Percentiles rank a stretch among this genome's conserved stretches.
Conservation (phyloP, 257 asterid genomes). For the Cinchona pubescens region DNA sequence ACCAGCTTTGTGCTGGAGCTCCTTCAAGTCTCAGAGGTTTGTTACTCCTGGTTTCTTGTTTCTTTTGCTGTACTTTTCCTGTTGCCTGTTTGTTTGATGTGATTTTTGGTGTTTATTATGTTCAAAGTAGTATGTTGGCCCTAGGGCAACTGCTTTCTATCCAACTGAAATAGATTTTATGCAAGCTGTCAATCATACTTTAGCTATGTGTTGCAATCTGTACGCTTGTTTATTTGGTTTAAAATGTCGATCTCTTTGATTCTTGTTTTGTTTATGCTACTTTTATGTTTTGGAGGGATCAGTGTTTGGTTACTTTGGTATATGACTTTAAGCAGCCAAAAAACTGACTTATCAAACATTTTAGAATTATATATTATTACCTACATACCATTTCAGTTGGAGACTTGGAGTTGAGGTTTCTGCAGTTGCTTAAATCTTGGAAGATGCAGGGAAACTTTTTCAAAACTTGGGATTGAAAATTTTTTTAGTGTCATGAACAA, state of each 20-base stretch:
- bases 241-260: not conserved
- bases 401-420: not conserved
- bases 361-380: not conserved
- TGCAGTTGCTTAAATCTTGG: not conserved
- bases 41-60: slow-evolving; percentile 16
- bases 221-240: not conserved
- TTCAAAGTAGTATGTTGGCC: not conserved
- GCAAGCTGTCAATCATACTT: not conserved
- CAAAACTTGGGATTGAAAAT: not conserved
- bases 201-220: not conserved
- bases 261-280: not conserved
- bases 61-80: slow-evolving; percentile 2
- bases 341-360: not conserved
- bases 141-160: not conserved
- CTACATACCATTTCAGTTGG: not conserved
- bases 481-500: not conserved
- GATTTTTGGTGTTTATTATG: not conserved
- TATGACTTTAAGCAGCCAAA: not conserved
- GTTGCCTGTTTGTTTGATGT: not conserved
- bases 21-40: slow-evolving; percentile 72
- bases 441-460: not conserved
- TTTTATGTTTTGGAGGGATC: not conserved
- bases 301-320: not conserved
- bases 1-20: slow-evolving; percentile 97
- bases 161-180: not conserved